Base-by-base conservation (phyloP, 1,284 basidiomycete species). In the Rhodotorula mucilaginosa region DNA sequence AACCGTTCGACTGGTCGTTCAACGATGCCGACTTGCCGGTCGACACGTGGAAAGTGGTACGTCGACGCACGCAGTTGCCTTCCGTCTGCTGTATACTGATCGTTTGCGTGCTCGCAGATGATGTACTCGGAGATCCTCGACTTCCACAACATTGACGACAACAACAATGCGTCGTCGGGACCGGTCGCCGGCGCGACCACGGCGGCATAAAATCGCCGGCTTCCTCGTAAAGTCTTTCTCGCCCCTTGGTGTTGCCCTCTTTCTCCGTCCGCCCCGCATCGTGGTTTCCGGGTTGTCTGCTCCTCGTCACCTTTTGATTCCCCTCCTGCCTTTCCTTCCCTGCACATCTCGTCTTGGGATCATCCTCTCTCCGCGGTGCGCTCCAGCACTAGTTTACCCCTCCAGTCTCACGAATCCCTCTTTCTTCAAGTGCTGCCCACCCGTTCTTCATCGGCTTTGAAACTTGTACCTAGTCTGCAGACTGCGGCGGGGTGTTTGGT, bases 11-110 rank as follows among this genome's bases (percentile, higher is more conserved):
- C 82, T 99, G 96, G 96, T 92, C 89, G 79, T 99, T 99, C 88
- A 99, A 99, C 83, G 96, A 99, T 78, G 97, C 97, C n/a, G 96
- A 99, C 81, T 85, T 99, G 59, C 97, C 97, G 0, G 92, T 99
- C 39, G 96, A 99, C 81, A 97, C 93, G 5, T 99, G 96, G 96
- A 98, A 97, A 84, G 60, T 58, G 19, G 96, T 98, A 79, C 56
- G 69, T 56, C 6, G 13, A 19, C 2, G 18, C 18, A 7, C 4
- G 31, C 23, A 39, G 6, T n/a, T 54, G 49, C 13, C n/a, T 15
- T n/a, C 7, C 31, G 39, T 16, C 19, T 15, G 1, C 34, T 23
- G 26, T 13, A 15, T 23, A 39, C 15, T 18, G 18, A 10, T 15
- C 44, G 18, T 3, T 4, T 0, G 34, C 49, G 2, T 23, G 19